Conservation (phyloP, 2,329 filamentous ascomycete species). For the Neopestalotiopsis clavispora region DNA sequence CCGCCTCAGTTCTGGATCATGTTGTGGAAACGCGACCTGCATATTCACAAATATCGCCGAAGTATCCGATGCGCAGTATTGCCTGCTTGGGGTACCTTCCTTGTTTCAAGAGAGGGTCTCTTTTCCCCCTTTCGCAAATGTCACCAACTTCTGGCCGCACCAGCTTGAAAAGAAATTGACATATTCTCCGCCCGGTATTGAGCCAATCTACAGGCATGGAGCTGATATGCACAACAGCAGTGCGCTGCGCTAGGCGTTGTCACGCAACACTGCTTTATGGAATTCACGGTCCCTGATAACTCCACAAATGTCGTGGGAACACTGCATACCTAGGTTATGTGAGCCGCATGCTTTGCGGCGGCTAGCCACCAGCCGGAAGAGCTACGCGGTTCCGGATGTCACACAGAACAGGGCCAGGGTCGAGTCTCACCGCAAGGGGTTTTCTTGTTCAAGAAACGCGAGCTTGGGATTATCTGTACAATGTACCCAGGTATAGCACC, state of each 20-base stretch:
- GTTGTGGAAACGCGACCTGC: background rate
- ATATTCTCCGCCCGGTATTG: background rate
- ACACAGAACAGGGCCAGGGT: conserved; percentile 3
- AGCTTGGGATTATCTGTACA: background rate
- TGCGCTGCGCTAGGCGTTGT: background rate
- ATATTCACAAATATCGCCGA: background rate
- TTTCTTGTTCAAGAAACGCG: background rate
- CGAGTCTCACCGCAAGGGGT: conserved; percentile 7
- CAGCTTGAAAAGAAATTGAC: background rate
- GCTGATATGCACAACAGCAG: background rate
- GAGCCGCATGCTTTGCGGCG: conserved; percentile 3
- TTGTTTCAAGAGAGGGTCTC: background rate
- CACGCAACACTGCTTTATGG: too few species aligned
- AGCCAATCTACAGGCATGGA: background rate
- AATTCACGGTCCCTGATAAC: background rate
- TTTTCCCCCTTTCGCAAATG: background rate
- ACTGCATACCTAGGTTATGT: conserved; percentile 1
- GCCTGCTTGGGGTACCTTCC: background rate
- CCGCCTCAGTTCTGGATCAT: background rate
- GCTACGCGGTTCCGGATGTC: conserved; percentile 9
- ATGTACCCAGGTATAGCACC: too few species aligned
- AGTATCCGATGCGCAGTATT: background rate
- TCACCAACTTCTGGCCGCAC: background rate
- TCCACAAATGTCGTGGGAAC: conserved; percentile 12
- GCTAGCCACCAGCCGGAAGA: conserved; percentile 10